phyloP scores from a whole-genome alignment of 148 eudicot genomes.

The Amaranthus palmeri region DNA sequence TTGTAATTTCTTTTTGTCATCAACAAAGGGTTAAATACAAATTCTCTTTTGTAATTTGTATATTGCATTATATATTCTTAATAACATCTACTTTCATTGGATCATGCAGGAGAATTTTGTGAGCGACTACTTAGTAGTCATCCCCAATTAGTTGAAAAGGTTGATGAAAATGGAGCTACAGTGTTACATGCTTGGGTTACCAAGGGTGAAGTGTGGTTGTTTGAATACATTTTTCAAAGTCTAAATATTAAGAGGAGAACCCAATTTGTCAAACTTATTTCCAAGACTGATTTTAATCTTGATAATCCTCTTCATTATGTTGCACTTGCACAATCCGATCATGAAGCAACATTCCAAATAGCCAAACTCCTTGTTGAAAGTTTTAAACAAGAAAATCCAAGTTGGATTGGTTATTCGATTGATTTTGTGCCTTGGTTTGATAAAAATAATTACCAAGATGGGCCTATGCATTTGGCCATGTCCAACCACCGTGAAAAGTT shows the following conservation, averaged over 20 bases:
- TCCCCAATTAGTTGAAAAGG: not conserved
- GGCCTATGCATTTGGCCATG: not conserved
- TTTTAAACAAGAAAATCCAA: not conserved
- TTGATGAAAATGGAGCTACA: not conserved
- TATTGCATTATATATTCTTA: too few species aligned
- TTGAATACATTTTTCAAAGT: not conserved
- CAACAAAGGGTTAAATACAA: too few species aligned
- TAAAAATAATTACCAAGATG: not conserved
- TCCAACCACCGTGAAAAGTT: not conserved
- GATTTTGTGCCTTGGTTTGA: not conserved
- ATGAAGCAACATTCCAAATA: not conserved
- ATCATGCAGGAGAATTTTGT: not conserved
- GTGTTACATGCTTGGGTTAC: not conserved
- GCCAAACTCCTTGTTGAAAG: not conserved
- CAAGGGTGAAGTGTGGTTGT: not conserved
- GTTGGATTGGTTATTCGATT: not conserved
- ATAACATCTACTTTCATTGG: too few species aligned
- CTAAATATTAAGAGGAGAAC: not conserved
- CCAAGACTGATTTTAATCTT: not conserved
- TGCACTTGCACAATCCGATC: too few species aligned
- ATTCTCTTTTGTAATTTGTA: too few species aligned
- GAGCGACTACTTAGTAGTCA: not conserved
- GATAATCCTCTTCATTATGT: not conserved
- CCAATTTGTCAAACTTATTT: not conserved
- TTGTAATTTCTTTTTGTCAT: too few species aligned